Conservation (phyloP, 495 filamentous ascomycete genomes). For the Thermochaetoides thermophila region DNA sequence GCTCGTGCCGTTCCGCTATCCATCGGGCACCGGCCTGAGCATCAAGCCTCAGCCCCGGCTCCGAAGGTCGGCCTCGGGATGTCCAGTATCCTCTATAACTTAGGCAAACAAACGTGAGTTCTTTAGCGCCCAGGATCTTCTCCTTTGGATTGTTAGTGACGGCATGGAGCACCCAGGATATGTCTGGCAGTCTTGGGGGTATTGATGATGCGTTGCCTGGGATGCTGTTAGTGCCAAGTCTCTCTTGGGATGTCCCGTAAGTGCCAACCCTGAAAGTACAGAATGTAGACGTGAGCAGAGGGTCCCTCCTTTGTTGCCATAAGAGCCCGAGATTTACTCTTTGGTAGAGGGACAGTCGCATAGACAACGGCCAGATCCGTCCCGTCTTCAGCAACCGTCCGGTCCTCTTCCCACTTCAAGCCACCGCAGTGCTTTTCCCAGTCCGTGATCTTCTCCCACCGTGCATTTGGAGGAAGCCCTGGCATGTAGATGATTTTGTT, state of each 20-base stretch:
- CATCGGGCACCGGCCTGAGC: slow-evolving; percentile 44
- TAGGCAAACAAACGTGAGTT: slow-evolving; percentile 46
- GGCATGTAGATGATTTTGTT: slow-evolving; percentile 80
- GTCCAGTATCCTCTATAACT: slow-evolving; percentile 75
- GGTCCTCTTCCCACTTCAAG: slow-evolving; percentile 48
- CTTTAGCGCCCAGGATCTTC: slow-evolving; percentile 6
- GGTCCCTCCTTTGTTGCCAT: not conserved
- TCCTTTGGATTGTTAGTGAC: slow-evolving; percentile 22
- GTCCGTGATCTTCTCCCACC: slow-evolving; percentile 43
- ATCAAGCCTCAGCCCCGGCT: slow-evolving; percentile 50
- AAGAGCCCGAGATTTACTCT: not conserved
- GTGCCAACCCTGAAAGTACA: slow-evolving; percentile 44
- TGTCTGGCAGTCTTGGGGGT: slow-evolving; percentile 52
- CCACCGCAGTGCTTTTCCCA: slow-evolving; percentile 41
- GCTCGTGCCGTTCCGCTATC: slow-evolving; percentile 27
- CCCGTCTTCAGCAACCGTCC: slow-evolving; percentile 40
- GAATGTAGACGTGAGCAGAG: slow-evolving; percentile 27
- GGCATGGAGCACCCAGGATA: slow-evolving; percentile 41
- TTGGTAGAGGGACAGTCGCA: slow-evolving; percentile 21
- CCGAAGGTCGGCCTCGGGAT: slow-evolving; percentile 51
- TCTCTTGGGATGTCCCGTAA: not conserved
- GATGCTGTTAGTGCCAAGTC: slow-evolving; percentile 16
- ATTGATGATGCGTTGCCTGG: slow-evolving; percentile 50
- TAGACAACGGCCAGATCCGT: slow-evolving; percentile 44
- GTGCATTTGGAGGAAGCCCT: slow-evolving; percentile 46